Evolutionary conservation across 1,284 basidiomycete species (phyloP).

Genomic region (Crepidotus sp.): DNA sequence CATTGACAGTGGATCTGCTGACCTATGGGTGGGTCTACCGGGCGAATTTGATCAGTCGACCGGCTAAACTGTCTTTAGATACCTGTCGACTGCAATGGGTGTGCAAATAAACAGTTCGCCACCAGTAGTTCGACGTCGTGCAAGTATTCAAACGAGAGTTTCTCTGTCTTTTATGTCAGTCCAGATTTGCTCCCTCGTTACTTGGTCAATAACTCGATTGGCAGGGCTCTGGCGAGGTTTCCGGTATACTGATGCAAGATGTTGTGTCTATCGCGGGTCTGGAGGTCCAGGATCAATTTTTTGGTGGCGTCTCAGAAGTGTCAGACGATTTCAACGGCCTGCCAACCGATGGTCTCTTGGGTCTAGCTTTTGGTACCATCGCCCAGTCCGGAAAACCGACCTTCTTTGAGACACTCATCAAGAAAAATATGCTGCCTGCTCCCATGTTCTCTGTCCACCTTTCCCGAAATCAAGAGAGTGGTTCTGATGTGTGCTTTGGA

Average conservation of each 20-base stretch:
- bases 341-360: slow-evolving; percentile 47
- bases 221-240: slow-evolving; percentile 42
- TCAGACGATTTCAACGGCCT: slow-evolving; percentile 36
- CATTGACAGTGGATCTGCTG: slow-evolving; percentile 54
- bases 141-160: slow-evolving; percentile 25
- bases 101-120: slow-evolving; percentile 31
- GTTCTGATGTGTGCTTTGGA: slow-evolving; percentile 50
- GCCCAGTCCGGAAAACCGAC: slow-evolving; percentile 38
- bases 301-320: slow-evolving; percentile 37
- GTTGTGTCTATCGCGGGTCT: slow-evolving; percentile 39
- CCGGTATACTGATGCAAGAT: slow-evolving; percentile 40
- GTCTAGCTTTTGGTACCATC: slow-evolving; percentile 51
- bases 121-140: slow-evolving; percentile 36
- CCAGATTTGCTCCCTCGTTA: slow-evolving; percentile 9
- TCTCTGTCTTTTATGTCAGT: slow-evolving; percentile 51
- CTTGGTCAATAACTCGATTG: slow-evolving; percentile 3
- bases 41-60: no score
- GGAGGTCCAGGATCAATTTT: slow-evolving; percentile 35
- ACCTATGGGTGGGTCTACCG: slow-evolving; percentile 39
- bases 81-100: slow-evolving; percentile 36
- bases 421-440: slow-evolving; percentile 30
- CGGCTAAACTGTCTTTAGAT: slow-evolving; percentile 16
- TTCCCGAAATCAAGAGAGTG: slow-evolving; percentile 32
- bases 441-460: slow-evolving; percentile 54
- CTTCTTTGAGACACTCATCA: slow-evolving; percentile 55